These are phyloP conservation scores for Cystofilobasidium capitatum DNA, from an alignment of 768 basidiomycete genomes.

Conservation along the genomic window DNA sequence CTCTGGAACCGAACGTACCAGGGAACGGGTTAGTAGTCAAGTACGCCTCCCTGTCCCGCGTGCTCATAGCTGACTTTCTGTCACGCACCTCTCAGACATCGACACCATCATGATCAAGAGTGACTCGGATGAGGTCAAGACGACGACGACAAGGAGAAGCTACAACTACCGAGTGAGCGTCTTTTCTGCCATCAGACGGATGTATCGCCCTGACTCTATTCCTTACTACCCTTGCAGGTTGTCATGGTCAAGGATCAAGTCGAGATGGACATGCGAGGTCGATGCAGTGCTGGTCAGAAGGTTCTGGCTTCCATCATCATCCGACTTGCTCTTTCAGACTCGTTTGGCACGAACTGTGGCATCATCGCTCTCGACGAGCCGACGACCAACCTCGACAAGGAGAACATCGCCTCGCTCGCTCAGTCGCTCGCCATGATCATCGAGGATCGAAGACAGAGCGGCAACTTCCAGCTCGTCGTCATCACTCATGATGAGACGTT, in stretches of 20 bases:
- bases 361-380: conserved; percentile 97
- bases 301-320: conserved; percentile 98
- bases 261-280: conserved; percentile 99
- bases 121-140: conserved; percentile 75
- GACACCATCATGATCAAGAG: conserved; percentile 93
- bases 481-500: conserved; percentile 54
- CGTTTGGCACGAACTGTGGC: conserved; percentile 94
- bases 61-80: not conserved
- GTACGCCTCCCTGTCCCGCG: conserved; percentile 9
- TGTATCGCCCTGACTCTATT: not conserved
- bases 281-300: conserved; percentile 97
- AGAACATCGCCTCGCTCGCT: conserved; percentile 91
- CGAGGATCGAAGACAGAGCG: conserved; percentile 74
- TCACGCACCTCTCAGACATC: conserved; percentile 56
- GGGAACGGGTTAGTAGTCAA: conserved; percentile 63
- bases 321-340: conserved; percentile 89
- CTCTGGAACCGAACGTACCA: conserved; percentile 99
- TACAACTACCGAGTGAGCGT: conserved; percentile 82
- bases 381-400: conserved; percentile 89
- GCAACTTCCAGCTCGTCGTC: conserved; percentile 84
- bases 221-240: conserved; percentile 50
- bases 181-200: not conserved
- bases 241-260: conserved; percentile 99
- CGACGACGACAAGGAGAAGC: conserved; percentile 53
- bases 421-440: conserved; percentile 88